Evolutionary conservation across 2,329 filamentous ascomycete genomes (phyloP), one percentile per base, ranked within the genome.

Genomic region (Cadophora gregata): DNA sequence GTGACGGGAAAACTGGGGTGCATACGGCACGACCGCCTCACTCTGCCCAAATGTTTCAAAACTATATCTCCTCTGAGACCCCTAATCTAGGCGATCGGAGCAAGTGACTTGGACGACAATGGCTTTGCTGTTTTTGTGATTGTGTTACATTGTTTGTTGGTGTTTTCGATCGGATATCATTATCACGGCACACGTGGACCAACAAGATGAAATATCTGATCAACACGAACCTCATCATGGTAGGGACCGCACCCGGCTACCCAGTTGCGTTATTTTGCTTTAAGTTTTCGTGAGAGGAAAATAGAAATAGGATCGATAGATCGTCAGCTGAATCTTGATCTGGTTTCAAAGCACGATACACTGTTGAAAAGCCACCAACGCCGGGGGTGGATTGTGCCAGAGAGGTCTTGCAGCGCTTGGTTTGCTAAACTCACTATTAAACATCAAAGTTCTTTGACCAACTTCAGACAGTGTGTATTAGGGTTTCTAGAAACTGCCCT

Each of bases 251-350:
- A 53, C 50, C 50, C 16, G 25, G 27, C 31, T n/a, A 31, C 50
- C n/a, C 14, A 16, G n/a, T 29, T 12, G n/a, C n/a, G n/a, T 8
- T 51, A 1, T 31, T 31, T 53, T 25, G 12, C 25, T 29, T 53
- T 53, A 31, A 1, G 14, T 10, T 19, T 31, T 53, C 38, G 14
- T 42, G 10, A 19, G 38, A 42, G 24, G 47, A 25, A 19, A n/a
- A 53, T 25, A 53, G n/a, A 47, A 19, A n/a, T 53, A n/a, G 14
- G 50, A 53, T 53, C 27, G 38, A 42, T 42, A 42, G 48, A 27
- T 51, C 48, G 24, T 53, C 50, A 31, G 50, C 3, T 53, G 42
- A 9, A 47, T 7, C 19, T 31, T 14, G 24, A 27, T 19, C 25
- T 53, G 25, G 31, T 19, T 4, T 14, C 31, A 16, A 19, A 27